A percentile compares a stretch with the other conserved stretches of the same genome.
Conservation (phyloP, 495 filamentous ascomycete genomes). For the Chaetomium fimeti region DNA sequence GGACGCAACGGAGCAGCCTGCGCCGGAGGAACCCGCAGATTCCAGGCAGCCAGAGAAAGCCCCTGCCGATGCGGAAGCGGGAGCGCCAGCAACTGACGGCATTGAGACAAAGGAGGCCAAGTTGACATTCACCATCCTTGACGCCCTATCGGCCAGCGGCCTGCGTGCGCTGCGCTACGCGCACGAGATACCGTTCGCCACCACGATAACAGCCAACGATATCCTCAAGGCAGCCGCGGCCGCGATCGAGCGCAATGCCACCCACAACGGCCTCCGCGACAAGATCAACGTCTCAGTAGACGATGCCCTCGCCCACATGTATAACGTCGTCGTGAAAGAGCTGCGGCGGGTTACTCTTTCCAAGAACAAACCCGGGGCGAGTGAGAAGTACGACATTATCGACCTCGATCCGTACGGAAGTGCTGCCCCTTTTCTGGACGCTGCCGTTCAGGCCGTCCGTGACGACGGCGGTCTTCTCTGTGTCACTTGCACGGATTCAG, state of each 20-base stretch:
- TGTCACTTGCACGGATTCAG: slow-evolving; percentile 94
- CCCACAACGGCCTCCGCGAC: slow-evolving; percentile 70
- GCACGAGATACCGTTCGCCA: slow-evolving; percentile 79
- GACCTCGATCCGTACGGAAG: slow-evolving; percentile 96
- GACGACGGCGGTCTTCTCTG: slow-evolving; percentile 87
- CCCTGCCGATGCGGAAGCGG: neutral
- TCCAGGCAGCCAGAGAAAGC: neutral
- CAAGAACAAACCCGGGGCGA: slow-evolving; percentile 31
- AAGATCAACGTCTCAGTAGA: slow-evolving; percentile 71
- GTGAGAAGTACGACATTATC: slow-evolving; percentile 78
- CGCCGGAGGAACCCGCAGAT: slow-evolving; percentile 1
- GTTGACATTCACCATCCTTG: slow-evolving; percentile 73
- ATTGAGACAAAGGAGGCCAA: slow-evolving; percentile 22
- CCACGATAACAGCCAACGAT: slow-evolving; percentile 85
- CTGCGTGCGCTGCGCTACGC: slow-evolving; percentile 90
- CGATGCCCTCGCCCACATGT: slow-evolving; percentile 91
- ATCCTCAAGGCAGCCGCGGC: slow-evolving; percentile 72
- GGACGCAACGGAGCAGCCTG: slow-evolving; percentile 23
- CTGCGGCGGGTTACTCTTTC: slow-evolving; percentile 33
- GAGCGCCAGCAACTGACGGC: slow-evolving; percentile 12
- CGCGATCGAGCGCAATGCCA: slow-evolving; percentile 77
- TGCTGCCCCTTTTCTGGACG: slow-evolving; percentile 86
- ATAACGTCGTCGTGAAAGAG: slow-evolving; percentile 53
- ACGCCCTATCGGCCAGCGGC: slow-evolving; percentile 92
- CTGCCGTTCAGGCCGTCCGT: slow-evolving; percentile 76